Evolutionary conservation across 345 rosid genomes (phyloP).

Genomic region (Euphorbia tirucalli): DNA sequence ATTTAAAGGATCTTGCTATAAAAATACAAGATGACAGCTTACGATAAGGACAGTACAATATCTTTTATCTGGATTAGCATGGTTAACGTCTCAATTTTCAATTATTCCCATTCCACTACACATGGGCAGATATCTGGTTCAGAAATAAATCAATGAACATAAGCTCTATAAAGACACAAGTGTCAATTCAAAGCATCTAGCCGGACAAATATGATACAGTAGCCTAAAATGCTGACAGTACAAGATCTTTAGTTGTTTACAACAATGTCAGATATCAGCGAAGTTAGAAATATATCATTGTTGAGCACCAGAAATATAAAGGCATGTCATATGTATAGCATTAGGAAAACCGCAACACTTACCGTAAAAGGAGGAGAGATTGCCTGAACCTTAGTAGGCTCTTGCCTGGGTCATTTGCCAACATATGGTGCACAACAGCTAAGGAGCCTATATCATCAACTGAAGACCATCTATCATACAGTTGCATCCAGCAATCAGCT

Average conservation of each 20-base stretch:
- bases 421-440: constrained; percentile 91
- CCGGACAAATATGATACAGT: neutral
- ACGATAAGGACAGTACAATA: neutral
- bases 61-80: neutral
- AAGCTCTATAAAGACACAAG: neutral
- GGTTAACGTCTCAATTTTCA: neutral
- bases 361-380: constrained; percentile 91
- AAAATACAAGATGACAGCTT: neutral
- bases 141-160: neutral
- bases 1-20: neutral
- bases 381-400: constrained; percentile 87
- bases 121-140: neutral
- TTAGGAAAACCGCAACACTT: neutral
- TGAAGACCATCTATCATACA: constrained; percentile 88
- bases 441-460: constrained; percentile 95
- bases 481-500: constrained; percentile 97
- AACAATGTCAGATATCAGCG: neutral
- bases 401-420: constrained; percentile 79
- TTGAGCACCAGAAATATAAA: neutral
- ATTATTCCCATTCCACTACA: neutral
- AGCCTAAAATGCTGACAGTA: neutral
- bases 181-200: neutral
- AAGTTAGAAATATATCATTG: neutral
- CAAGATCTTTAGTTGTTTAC: neutral
- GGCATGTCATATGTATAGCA: neutral